phyloP scores from a whole-genome alignment of 2,329 filamentous ascomycete genomes.

The Rutstroemia sp. region DNA sequence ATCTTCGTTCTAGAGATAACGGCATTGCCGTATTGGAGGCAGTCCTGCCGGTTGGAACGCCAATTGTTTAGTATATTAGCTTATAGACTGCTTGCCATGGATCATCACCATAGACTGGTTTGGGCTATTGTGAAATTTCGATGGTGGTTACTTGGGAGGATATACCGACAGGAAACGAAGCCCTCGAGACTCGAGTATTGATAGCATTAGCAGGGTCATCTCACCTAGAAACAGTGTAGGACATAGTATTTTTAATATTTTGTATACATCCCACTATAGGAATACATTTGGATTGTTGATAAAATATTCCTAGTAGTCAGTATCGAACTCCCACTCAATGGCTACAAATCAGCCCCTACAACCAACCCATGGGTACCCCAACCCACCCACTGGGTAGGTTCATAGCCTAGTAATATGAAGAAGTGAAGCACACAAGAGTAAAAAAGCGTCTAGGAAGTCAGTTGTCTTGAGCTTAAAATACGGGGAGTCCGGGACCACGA shows the following conservation, averaged over 20 bases:
- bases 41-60: not conserved
- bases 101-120: conserved; percentile 12
- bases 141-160: conserved; percentile 12
- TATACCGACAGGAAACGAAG: conserved; percentile 13
- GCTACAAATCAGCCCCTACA: no score
- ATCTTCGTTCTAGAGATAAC: not conserved
- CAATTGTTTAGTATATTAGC: not conserved
- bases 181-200: no score
- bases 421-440: not conserved
- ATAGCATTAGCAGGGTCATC: no score
- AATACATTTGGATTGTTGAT: no score
- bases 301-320: no score
- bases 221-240: no score
- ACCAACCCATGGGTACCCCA: no score
- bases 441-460: not conserved
- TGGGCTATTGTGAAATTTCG: conserved; percentile 10
- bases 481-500: not conserved
- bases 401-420: not conserved
- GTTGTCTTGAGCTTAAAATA: not conserved
- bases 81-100: conserved; percentile 2
- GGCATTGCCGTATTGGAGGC: not conserved
- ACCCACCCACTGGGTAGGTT: no score
- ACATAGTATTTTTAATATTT: no score
- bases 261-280: no score
- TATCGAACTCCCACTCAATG: no score